These are phyloP conservation scores for Cyberlindnera japonica DNA, from an alignment of 805 yeast genomes.

Conservation along the genomic window DNA sequence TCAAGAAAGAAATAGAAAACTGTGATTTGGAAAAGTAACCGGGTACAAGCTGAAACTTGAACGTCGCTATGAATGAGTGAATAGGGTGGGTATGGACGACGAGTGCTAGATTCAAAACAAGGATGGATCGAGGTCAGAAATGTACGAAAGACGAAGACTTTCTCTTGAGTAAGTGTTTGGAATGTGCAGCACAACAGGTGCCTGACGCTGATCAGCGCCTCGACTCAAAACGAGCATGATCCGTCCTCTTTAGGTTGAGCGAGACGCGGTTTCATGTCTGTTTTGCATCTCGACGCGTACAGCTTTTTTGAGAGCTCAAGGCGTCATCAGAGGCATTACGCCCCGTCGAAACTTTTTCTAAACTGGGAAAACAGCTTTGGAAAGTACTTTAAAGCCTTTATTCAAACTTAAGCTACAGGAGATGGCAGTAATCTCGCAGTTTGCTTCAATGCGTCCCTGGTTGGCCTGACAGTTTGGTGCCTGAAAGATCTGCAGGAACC, in stretches of 20 bases:
- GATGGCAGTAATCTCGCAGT: not conserved
- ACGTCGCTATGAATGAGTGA: not conserved
- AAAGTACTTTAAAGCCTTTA: not conserved
- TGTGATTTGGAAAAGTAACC: constrained; percentile 8
- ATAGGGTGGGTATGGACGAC: not conserved
- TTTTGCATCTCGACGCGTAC: not conserved
- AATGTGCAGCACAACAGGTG: not conserved
- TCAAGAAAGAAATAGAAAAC: not conserved
- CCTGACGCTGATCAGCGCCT: not conserved
- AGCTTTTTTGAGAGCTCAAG: too few species aligned
- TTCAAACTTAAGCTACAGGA: not conserved
- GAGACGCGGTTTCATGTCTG: not conserved
- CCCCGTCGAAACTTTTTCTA: not conserved
- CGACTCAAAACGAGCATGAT: not conserved
- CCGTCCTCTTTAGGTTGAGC: not conserved
- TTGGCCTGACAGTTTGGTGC: too few species aligned
- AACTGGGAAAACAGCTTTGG: not conserved
- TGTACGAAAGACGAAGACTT: not conserved
- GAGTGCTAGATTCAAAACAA: not conserved
- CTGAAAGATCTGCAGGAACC: not conserved
- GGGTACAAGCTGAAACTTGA: constrained; percentile 3
- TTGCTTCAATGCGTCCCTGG: too few species aligned
- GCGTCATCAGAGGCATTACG: not conserved
- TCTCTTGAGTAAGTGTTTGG: not conserved
- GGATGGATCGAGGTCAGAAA: not conserved